Base-by-base conservation (phyloP, 805 yeast species). In the Metschnikowia sp. region DNA sequence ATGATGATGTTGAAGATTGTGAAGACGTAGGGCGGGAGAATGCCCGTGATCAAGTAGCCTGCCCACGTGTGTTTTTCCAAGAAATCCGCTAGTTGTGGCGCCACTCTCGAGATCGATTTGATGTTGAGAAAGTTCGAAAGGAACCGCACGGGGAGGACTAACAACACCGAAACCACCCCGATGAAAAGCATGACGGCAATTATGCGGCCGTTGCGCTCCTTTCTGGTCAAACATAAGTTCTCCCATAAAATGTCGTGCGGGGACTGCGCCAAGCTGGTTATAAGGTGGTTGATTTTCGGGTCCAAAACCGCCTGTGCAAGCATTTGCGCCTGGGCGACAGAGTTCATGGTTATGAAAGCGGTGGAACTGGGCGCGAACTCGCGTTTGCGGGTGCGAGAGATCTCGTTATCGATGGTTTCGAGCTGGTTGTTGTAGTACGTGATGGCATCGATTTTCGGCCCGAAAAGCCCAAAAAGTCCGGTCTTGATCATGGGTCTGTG, bases 231-330 rank as follows among this genome's bases (percentile, higher is more conserved):
- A 56, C 95, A 91, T 32, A 89, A 79, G 60, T 91, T 89, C 48
- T 83, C 86, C 99, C 99, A 92, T 36, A 88, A 83, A 22, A 92
- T 86, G 63, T 92, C 99, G 59, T 86, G 92, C 4, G 98, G 98
- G 1, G 98, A 96, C 0, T 98, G 98, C 0, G 98, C 98, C 47
- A 90, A 69, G 36, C 79, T 74, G 3, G 96, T 86, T 32, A 91
- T 87, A 44, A 94, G 70, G 48, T 83, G 87, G 61, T 87, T 84
- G 8, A 94, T 89, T 48, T 87, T 78, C 0, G 97, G 97, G 61
- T 91, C 97, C 48, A 94, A 65, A 0, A 92, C 91, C 0, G 97
- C 94, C 64, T 94, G 99, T 0, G 97, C 97, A 29, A 94, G 84
- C 88, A 90, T 85, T 64, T 92, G 99, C 2, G 98, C 97, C 55